Conservation (phyloP, 805 yeast genomes). For the Metschnikowia kofuensis region DNA sequence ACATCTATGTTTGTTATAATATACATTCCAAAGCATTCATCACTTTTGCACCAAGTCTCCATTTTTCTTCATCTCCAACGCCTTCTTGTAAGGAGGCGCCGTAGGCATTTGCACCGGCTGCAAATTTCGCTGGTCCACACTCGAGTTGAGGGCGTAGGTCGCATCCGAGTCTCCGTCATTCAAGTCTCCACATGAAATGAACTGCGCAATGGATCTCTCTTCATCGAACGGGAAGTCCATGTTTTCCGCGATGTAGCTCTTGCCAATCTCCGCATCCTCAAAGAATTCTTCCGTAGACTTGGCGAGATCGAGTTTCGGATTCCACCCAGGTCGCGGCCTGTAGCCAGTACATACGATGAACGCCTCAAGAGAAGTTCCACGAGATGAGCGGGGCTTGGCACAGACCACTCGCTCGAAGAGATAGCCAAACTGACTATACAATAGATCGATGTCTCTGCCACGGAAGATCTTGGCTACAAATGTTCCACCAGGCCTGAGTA, state of each 20-base stretch:
- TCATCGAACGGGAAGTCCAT: slow-evolving; percentile 50
- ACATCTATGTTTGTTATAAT: background rate
- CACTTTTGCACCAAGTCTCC: slow-evolving; percentile 43
- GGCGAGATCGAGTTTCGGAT: slow-evolving; percentile 55
- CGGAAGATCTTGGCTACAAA: slow-evolving; percentile 96
- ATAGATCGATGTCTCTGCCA: slow-evolving; percentile 90
- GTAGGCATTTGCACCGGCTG: slow-evolving; percentile 96
- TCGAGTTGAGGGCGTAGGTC: slow-evolving; percentile 62
- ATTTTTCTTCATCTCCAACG: slow-evolving; percentile 78
- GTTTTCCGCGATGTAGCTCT: slow-evolving; percentile 46
- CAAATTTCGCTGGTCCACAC: slow-evolving; percentile 46
- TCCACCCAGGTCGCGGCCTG: slow-evolving; percentile 81
- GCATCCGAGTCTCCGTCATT: slow-evolving; percentile 92
- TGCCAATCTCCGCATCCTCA: slow-evolving; percentile 58
- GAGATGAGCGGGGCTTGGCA: slow-evolving; percentile 93
- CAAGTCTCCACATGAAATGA: slow-evolving; percentile 92
- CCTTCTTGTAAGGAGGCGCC: slow-evolving; percentile 94
- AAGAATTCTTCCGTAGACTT: slow-evolving; percentile 81
- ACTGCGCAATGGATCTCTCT: slow-evolving; percentile 80
- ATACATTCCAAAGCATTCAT: background rate
- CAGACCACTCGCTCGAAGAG: slow-evolving; percentile 85
- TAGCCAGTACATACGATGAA: slow-evolving; percentile 91
- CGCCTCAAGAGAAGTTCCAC: slow-evolving; percentile 93
- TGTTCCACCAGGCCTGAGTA: slow-evolving; percentile 83
- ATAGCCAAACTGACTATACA: slow-evolving; percentile 88